A percentile compares a stretch with the other conserved stretches of the same genome.
Evolutionary conservation across 305 asterid genomes (phyloP).

Genomic region (Lippia alba): DNA sequence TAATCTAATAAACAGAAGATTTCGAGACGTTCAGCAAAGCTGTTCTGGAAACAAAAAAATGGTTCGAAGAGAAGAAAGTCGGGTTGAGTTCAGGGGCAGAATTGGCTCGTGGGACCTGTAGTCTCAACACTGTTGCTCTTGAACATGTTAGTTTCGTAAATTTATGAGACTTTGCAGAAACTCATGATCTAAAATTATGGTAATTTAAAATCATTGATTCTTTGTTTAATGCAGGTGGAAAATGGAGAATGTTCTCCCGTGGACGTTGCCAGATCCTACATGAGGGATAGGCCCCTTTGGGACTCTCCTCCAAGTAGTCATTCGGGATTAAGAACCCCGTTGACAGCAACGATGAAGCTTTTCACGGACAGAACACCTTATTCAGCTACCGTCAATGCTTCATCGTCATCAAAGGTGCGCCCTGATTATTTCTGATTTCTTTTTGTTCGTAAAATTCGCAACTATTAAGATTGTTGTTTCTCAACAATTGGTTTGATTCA

Average conservation of each 20-base stretch:
- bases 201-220: slow-evolving; percentile 25
- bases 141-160: slow-evolving; percentile 47
- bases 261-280: slow-evolving; percentile 77
- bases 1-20: slow-evolving; percentile 49
- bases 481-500: slow-evolving; percentile 40
- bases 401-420: slow-evolving; percentile 67
- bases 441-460: not conserved
- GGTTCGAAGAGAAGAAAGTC: slow-evolving; percentile 67
- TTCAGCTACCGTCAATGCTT: slow-evolving; percentile 50
- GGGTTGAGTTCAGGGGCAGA: slow-evolving; percentile 50
- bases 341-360: slow-evolving; percentile 50
- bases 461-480: slow-evolving; percentile 19
- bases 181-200: slow-evolving; percentile 35
- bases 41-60: slow-evolving; percentile 66
- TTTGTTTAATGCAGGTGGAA: slow-evolving; percentile 52
- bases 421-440: slow-evolving; percentile 9
- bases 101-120: slow-evolving; percentile 44
- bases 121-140: slow-evolving; percentile 35
- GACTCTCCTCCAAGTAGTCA: slow-evolving; percentile 63
- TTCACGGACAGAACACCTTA: slow-evolving; percentile 52
- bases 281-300: slow-evolving; percentile 82
- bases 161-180: not conserved
- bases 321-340: slow-evolving; percentile 58
- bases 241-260: slow-evolving; percentile 69
- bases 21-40: slow-evolving; percentile 53